Evolutionary conservation across 495 filamentous ascomycete genomes (phyloP), one percentile per base, ranked within the genome.

Genomic region (Corynascus novoguineensis): DNA sequence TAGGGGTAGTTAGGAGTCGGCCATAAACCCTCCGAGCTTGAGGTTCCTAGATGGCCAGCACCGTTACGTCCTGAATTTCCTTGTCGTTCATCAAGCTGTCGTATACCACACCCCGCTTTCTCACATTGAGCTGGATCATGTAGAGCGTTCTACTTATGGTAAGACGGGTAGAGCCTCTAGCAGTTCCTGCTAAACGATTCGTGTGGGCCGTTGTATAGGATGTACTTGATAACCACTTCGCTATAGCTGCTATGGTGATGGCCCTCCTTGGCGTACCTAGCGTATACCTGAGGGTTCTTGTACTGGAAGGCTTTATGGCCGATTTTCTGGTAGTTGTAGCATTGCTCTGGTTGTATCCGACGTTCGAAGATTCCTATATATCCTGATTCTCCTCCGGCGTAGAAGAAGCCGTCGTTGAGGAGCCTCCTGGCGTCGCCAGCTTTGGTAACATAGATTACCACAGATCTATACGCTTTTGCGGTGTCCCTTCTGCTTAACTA

Each of bases 401-500:
- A 35, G 47, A 50, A 50, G 29, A 50, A 50, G 31, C 47, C 17
- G 0, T 35, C 47, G 29, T 35, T 35, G 15, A 50, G 29, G 47
- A 50, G 47, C 29, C 17, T 50, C 29, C 31, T 50, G 15, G 29
- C 29, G 19, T 50, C 53, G 14, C 38, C 17, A n/a, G 25, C 15
- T 46, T 53, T 53, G 15, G 51, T 53, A 38, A 44, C 22, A 53
- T 53, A 53, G 1, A 53, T 38, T 7, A 44, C 52, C 37, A 55
- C 46, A 3, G 52, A 55, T 55, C 52, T 21, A 32, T 55, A 55
- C 40, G 52, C 52, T 55, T 55, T 55, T 34, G 38, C 52, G 14
- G 21, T 55, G 52, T 55, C 29, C 35, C n/a, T 55, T 24, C 29
- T 15, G 19, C 52, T 55, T 28, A 55, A 15, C 41, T n/a, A 55